Conservation (phyloP, 2,329 filamentous ascomycete genomes). For the Penicillium sp. region DNA sequence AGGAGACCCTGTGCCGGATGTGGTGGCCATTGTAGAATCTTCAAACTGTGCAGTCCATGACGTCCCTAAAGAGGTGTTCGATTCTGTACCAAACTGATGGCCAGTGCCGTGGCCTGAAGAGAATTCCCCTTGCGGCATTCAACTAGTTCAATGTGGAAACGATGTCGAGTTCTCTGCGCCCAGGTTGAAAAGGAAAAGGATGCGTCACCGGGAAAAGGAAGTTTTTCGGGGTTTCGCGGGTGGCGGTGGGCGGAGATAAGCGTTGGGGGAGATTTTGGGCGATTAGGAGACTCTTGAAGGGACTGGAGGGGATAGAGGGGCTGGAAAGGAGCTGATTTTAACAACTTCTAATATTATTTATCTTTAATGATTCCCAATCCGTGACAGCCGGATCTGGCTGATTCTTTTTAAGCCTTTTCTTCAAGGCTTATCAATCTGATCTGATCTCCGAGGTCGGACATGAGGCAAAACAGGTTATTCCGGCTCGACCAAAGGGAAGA, state of each 20-base stretch:
- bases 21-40: constrained; percentile 27
- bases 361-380: constrained; percentile 5
- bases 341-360: background rate
- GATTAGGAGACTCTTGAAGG: background rate
- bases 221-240: constrained; percentile 23
- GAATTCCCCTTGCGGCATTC: constrained; percentile 15
- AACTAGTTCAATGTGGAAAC: constrained; percentile 1
- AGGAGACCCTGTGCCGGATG: constrained; percentile 21
- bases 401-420: background rate
- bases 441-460: constrained; percentile 22
- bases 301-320: background rate
- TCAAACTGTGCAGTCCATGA: constrained; percentile 29
- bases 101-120: constrained; percentile 4
- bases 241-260: constrained; percentile 23
- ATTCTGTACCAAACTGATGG: constrained; percentile 10
- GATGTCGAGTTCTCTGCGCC: background rate
- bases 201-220: constrained; percentile 17
- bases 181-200: constrained; percentile 1
- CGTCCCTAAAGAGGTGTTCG: constrained; percentile 16
- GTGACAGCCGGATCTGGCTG: background rate
- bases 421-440: constrained; percentile 22
- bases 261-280: background rate
- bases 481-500: background rate
- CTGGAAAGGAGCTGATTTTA: background rate
- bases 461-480: background rate